Evolutionary conservation across 352 stramenopile genomes (phyloP).

Genomic region (Phytophthora boehmeriae): DNA sequence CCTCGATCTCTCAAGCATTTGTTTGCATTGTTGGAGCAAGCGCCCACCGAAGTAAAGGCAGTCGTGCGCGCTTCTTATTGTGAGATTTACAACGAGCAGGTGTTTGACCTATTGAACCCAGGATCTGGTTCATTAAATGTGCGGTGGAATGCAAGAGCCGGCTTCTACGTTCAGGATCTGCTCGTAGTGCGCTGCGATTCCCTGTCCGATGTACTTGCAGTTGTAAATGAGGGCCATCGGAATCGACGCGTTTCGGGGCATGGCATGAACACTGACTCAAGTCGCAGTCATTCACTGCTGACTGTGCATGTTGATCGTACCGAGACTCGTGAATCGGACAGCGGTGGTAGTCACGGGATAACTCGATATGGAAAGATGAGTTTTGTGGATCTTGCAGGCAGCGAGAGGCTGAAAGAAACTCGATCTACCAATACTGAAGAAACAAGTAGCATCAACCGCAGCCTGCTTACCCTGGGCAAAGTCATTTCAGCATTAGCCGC

Average conservation of each 20-base stretch:
- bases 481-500: conserved; percentile 81
- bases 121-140: conserved; percentile 64
- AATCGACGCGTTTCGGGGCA: conserved; percentile 72
- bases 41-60: conserved; percentile 57
- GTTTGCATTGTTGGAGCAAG: conserved; percentile 52
- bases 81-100: conserved; percentile 89
- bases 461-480: conserved; percentile 80
- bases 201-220: conserved; percentile 72
- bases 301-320: conserved; percentile 74
- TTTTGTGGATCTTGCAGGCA: conserved; percentile 84
- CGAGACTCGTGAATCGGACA: conserved; percentile 51
- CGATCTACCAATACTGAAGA: conserved; percentile 74
- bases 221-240: conserved; percentile 76
- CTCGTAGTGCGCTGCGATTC: conserved; percentile 78
- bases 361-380: conserved; percentile 79
- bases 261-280: conserved; percentile 85
- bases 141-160: conserved; percentile 72
- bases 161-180: conserved; percentile 83
- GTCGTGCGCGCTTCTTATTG: conserved; percentile 77
- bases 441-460: conserved; percentile 88
- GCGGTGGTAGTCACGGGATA: conserved; percentile 36
- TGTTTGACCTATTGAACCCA: conserved; percentile 79
- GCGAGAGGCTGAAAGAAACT: conserved; percentile 78
- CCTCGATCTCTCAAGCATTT: conserved; percentile 77
- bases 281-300: conserved; percentile 79